Evolutionary conservation across 306 rosid genomes (phyloP).

Genomic region (Cicer pinnatifidum): DNA sequence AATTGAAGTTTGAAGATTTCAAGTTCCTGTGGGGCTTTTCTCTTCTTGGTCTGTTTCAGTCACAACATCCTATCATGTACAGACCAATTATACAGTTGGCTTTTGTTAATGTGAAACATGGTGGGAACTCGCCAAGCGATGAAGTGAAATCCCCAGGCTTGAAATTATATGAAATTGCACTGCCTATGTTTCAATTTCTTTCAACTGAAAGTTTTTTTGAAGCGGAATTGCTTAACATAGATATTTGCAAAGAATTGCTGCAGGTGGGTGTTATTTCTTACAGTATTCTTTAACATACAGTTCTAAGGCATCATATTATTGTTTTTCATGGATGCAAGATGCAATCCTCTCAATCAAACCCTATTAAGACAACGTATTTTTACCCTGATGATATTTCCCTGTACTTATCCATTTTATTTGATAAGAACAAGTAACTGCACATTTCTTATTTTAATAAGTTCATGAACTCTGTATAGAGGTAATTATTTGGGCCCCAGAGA

Average conservation of each 20-base stretch:
- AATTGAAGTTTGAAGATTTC: constrained; percentile 70
- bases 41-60: constrained; percentile 77
- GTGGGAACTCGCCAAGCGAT: constrained; percentile 52
- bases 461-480: constrained; percentile 18
- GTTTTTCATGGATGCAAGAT: constrained; percentile 17
- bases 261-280: constrained; percentile 63
- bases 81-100: constrained; percentile 59
- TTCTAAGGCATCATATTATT: constrained; percentile 25
- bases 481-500: constrained; percentile 2
- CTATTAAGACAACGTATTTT: constrained; percentile 19
- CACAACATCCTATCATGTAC: constrained; percentile 58
- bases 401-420: constrained; percentile 34
- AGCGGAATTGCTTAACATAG: constrained; percentile 68
- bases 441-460: constrained; percentile 32
- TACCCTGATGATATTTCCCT: constrained; percentile 31
- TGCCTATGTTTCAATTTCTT: constrained; percentile 86
- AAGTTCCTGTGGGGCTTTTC: constrained; percentile 90
- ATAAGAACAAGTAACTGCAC: background rate
- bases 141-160: constrained; percentile 58
- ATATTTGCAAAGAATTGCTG: constrained; percentile 77
- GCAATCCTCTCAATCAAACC: background rate
- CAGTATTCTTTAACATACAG: constrained; percentile 30
- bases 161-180: constrained; percentile 72
- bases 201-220: constrained; percentile 67
- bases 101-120: constrained; percentile 51